A percentile compares a stretch with the other conserved stretches of the same genome.
phyloP scores from a whole-genome alignment of 2,329 filamentous ascomycete species.

The Cladosporium sp. region DNA sequence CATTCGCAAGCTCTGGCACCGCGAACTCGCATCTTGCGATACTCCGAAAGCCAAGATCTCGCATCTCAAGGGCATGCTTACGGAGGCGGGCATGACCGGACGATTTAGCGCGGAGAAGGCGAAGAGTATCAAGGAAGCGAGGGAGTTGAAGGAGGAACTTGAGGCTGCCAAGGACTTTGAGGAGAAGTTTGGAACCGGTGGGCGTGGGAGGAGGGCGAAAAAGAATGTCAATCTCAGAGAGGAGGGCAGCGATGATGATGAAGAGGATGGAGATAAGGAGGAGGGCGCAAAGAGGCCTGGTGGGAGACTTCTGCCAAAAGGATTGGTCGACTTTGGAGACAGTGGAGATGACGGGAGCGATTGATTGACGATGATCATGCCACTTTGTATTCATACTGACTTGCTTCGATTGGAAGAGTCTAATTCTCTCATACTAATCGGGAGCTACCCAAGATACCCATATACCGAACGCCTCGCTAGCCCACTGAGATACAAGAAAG shows the following conservation, averaged over 20 bases:
- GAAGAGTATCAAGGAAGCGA: slow-evolving; percentile 79
- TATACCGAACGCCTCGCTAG: slow-evolving; percentile 11
- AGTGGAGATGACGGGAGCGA: slow-evolving; percentile 38
- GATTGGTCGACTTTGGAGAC: slow-evolving; percentile 42
- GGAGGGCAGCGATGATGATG: slow-evolving; percentile 12
- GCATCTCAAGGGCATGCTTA: slow-evolving; percentile 77
- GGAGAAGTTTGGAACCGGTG: slow-evolving; percentile 68
- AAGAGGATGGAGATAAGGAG: slow-evolving; percentile 19
- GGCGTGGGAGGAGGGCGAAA: slow-evolving; percentile 17
- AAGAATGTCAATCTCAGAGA: slow-evolving; percentile 22
- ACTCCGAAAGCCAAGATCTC: slow-evolving; percentile 77
- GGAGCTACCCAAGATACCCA: not conserved
- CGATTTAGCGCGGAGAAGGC: slow-evolving; percentile 85
- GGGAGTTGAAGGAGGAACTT: slow-evolving; percentile 81
- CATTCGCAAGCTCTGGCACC: slow-evolving; percentile 86
- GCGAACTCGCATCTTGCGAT: slow-evolving; percentile 75
- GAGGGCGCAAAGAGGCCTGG: slow-evolving; percentile 25
- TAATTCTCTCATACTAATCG: not conserved
- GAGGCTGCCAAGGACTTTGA: slow-evolving; percentile 83
- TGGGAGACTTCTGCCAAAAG: slow-evolving; percentile 34
- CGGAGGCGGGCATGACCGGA: slow-evolving; percentile 82
- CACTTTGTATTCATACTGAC: not conserved
- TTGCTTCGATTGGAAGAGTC: not conserved
- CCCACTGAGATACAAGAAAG: not conserved
- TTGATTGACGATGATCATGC: not conserved